phyloP scores from a whole-genome alignment of 441 rosid genomes.

The Euphorbia schlechtendalii region DNA sequence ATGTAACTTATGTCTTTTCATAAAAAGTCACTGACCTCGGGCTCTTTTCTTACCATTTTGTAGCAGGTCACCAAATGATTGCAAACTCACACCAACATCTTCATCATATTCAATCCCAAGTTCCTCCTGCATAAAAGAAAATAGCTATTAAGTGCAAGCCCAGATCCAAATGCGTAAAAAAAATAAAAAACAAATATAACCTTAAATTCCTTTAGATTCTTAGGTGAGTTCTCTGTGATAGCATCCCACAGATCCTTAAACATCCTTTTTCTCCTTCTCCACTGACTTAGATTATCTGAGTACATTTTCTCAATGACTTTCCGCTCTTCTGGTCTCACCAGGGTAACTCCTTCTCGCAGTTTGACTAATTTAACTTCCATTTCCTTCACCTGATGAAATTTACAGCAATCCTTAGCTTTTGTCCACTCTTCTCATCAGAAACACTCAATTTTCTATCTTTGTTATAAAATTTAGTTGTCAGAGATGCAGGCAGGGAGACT shows the following conservation, averaged over 20 bases:
- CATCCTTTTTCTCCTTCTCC: slow-evolving; percentile 91
- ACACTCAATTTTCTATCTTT: neutral
- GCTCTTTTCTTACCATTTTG: slow-evolving; percentile 53
- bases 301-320: slow-evolving; percentile 51
- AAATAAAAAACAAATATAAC: slow-evolving; percentile 23
- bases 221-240: slow-evolving; percentile 75
- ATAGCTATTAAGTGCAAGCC: slow-evolving; percentile 8
- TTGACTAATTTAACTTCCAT: slow-evolving; percentile 70
- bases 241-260: slow-evolving; percentile 91
- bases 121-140: slow-evolving; percentile 57
- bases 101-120: slow-evolving; percentile 87
- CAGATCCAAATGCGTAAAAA: slow-evolving; percentile 6
- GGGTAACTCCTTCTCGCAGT: slow-evolving; percentile 59
- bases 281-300: slow-evolving; percentile 57
- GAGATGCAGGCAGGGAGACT: neutral
- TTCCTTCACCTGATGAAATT: slow-evolving; percentile 45
- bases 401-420: neutral
- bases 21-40: slow-evolving; percentile 35
- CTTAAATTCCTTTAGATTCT: slow-evolving; percentile 78
- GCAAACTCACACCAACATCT: slow-evolving; percentile 67
- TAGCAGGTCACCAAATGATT: slow-evolving; percentile 50
- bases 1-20: neutral
- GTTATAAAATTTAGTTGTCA: neutral
- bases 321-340: slow-evolving; percentile 79
- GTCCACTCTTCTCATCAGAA: neutral